Evolutionary conservation across 495 filamentous ascomycete genomes (phyloP).

Genomic region (Hapsidospora chrysogenum): DNA sequence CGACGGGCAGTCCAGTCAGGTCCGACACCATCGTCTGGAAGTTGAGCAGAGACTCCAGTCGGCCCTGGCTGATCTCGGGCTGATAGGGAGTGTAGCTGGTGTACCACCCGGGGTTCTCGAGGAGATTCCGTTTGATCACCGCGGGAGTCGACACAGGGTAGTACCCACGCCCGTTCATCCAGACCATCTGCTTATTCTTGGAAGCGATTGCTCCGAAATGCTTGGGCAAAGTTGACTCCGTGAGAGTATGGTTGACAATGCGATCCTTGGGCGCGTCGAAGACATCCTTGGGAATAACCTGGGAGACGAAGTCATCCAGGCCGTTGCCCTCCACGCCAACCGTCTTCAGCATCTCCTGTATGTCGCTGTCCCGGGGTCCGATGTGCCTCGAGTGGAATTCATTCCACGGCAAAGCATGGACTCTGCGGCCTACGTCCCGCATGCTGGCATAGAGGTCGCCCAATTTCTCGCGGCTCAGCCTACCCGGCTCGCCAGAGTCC

Average conservation of each 20-base stretch:
- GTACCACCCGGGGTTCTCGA: constrained; percentile 95
- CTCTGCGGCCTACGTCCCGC: too few relatives aligned
- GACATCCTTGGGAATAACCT: constrained; percentile 75
- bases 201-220: constrained; percentile 28
- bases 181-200: constrained; percentile 41
- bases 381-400: constrained; percentile 85
- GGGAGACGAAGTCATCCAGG: constrained; percentile 74
- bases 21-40: constrained; percentile 93
- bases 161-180: constrained; percentile 81
- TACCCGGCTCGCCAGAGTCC: too few relatives aligned
- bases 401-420: constrained; percentile 16
- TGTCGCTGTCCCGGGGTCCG: constrained; percentile 62
- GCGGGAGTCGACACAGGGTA: constrained; percentile 71
- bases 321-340: constrained; percentile 58
- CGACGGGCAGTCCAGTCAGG: constrained; percentile 72
- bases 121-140: constrained; percentile 85
- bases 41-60: constrained; percentile 84
- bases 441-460: too few relatives aligned
- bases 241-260: constrained; percentile 9
- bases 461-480: too few relatives aligned
- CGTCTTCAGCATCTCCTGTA: constrained; percentile 62
- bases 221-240: background rate
- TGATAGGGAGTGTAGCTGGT: constrained; percentile 98
- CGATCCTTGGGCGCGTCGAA: constrained; percentile 26
- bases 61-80: constrained; percentile 92